Percentiles rank a stretch among this genome's conserved stretches.
These are phyloP conservation scores for Saturnispora quitensis DNA, from an alignment of 805 yeast species.

Conservation along the genomic window DNA sequence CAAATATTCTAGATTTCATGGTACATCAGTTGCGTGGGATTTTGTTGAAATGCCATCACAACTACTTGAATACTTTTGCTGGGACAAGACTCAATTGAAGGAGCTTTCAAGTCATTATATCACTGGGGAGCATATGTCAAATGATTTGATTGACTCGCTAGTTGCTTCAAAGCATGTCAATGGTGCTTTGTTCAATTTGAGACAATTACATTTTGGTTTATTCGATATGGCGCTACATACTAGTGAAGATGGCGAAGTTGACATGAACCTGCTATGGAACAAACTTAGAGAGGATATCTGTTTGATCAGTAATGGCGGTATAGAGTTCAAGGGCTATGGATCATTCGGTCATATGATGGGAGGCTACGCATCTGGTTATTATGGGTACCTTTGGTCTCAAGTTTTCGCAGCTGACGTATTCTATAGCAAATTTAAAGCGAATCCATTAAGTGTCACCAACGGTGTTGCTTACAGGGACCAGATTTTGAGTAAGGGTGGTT, in stretches of 20 bases:
- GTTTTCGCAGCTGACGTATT: conserved; percentile 82
- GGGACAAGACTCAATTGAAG: conserved; percentile 57
- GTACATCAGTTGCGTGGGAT: conserved; percentile 73
- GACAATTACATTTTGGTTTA: conserved; percentile 71
- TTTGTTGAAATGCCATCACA: conserved; percentile 91
- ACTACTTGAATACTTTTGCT: conserved; percentile 81
- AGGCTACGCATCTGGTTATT: conserved; percentile 80
- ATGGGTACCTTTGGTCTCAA: conserved; percentile 79
- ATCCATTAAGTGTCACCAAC: conserved; percentile 53
- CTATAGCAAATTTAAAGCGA: conserved; percentile 54
- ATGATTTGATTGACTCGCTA: conserved; percentile 47
- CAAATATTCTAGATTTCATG: conserved; percentile 58
- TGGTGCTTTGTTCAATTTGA: conserved; percentile 59
- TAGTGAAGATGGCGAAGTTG: conserved; percentile 35
- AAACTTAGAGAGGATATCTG: conserved; percentile 53
- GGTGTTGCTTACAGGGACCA: conserved; percentile 66
- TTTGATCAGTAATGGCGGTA: conserved; percentile 46
- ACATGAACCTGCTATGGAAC: conserved; percentile 56
- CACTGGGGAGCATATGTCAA: conserved; percentile 46
- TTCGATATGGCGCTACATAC: conserved; percentile 71
- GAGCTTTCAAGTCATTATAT: conserved; percentile 56
- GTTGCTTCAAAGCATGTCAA: conserved; percentile 64
- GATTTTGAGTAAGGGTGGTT: conserved; percentile 64
- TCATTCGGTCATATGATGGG: conserved; percentile 78
- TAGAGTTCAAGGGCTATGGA: conserved; percentile 55